A percentile compares a stretch with the other conserved stretches of the same genome.
phyloP scores from a whole-genome alignment of 2,329 filamentous ascomycete species.

The Teratosphaeria gauchensis region DNA sequence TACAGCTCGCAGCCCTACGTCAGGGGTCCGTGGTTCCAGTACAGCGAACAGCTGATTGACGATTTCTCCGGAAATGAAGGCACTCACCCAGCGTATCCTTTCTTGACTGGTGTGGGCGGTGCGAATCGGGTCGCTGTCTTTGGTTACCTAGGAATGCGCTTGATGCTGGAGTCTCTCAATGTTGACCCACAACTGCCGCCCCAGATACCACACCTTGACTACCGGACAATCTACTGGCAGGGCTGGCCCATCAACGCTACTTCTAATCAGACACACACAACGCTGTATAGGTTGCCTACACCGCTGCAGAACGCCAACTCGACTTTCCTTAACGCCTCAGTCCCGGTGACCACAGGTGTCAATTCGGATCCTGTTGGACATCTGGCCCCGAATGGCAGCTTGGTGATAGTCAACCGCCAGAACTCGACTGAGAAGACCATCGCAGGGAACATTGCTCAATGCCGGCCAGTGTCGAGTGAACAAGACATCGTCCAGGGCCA shows the following conservation, averaged over 20 bases:
- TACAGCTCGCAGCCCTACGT: conserved; percentile 55
- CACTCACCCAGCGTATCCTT: conserved; percentile 60
- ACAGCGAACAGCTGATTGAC: conserved; percentile 60
- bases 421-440: conserved; percentile 46
- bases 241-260: conserved; percentile 53
- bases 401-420: conserved; percentile 51
- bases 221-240: conserved; percentile 57
- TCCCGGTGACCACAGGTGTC: conserved; percentile 47
- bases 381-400: conserved; percentile 34
- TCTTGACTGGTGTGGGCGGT: conserved; percentile 61
- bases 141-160: conserved; percentile 56
- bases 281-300: conserved; percentile 42
- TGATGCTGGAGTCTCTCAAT: conserved; percentile 50
- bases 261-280: conserved; percentile 57
- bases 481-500: conserved; percentile 51
- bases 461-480: conserved; percentile 39
- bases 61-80: conserved; percentile 51
- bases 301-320: conserved; percentile 45
- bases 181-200: conserved; percentile 56
- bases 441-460: conserved; percentile 55
- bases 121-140: conserved; percentile 58
- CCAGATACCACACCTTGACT: conserved; percentile 51
- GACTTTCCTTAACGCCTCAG: conserved; percentile 43
- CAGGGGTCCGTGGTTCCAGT: conserved; percentile 59
- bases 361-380: conserved; percentile 25